phyloP scores from a whole-genome alignment of 495 filamentous ascomycete species.

The Aspergillus carlsbadensis region DNA sequence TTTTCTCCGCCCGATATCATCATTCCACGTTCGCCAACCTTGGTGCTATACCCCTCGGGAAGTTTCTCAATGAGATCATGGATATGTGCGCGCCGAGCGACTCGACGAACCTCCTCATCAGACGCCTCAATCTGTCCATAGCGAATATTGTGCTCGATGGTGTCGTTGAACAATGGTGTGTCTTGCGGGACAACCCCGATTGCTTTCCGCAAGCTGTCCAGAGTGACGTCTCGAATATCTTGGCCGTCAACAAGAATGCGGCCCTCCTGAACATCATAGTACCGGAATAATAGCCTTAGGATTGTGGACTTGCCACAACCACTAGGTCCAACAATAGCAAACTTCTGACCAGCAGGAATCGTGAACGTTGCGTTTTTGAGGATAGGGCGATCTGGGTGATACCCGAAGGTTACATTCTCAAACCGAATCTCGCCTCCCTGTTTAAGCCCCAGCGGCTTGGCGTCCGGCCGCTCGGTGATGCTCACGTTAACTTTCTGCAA shows the following conservation, averaged over 20 bases:
- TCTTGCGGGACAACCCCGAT: slow-evolving; percentile 98
- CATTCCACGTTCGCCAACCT: slow-evolving; percentile 93
- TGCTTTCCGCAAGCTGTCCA: slow-evolving; percentile 77
- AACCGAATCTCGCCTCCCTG: slow-evolving; percentile 88
- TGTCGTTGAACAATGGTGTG: slow-evolving; percentile 94
- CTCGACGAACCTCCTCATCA: slow-evolving; percentile 67
- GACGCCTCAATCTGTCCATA: slow-evolving; percentile 87
- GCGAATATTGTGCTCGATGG: slow-evolving; percentile 89
- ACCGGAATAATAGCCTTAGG: slow-evolving; percentile 86
- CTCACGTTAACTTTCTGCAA: slow-evolving; percentile 96
- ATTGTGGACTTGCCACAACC: slow-evolving; percentile 97
- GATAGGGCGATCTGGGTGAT: slow-evolving; percentile 83
- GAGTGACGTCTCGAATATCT: slow-evolving; percentile 77
- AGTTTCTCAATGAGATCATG: slow-evolving; percentile 75
- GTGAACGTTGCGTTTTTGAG: slow-evolving; percentile 79
- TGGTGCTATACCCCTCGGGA: slow-evolving; percentile 86
- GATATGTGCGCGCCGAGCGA: slow-evolving; percentile 77
- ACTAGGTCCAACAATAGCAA: slow-evolving; percentile 91
- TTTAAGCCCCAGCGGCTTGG: slow-evolving; percentile 66
- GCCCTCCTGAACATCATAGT: slow-evolving; percentile 86
- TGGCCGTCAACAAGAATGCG: slow-evolving; percentile 91
- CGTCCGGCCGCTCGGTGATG: slow-evolving; percentile 71
- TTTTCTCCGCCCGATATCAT: slow-evolving; percentile 99
- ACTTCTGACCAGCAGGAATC: slow-evolving; percentile 93
- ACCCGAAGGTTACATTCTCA: slow-evolving; percentile 94